Evolutionary conservation across 1,284 basidiomycete genomes (phyloP), one percentile per base, ranked within the genome.

Genomic region (Melanopsichium pennsylvanicum): DNA sequence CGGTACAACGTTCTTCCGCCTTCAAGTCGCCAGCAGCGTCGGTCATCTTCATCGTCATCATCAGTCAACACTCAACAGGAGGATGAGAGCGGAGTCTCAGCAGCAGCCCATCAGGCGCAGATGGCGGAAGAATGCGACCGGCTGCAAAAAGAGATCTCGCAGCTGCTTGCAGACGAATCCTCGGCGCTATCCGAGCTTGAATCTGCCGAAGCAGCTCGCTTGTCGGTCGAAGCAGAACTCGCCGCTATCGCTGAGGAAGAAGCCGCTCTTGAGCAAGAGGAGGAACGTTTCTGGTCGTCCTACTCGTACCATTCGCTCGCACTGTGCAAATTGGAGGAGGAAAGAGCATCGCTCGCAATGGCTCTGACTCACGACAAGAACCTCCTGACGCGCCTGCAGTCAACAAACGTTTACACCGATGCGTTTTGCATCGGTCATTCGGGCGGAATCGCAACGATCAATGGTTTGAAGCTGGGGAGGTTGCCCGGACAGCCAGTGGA

Each of bases 361-460:
- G 88, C 90, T 1, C 42, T 82, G 48, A 39, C 75, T 55, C 55
- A 82, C 81, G 58, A 81, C 19, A 36, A 50, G 13, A 60, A 63
- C 13, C 89, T 88, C 9, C 84, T 94, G 13, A 90, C 91, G 70
- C 89, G 93, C 74, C 85, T 99, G 8, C 90, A 95, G 77, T 86
- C 89, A 37, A 94, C 94, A 4, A 98, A 98, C 79, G 96, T 98
- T 23, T 98, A 97, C 83, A 95, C 95, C 69, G 96, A 98, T 78
- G 93, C 93, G 0, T 99, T 99, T 81, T 95, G 93, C 74, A 98
- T 99, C 67, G 94, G 94, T 1, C 92, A 97, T 72, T 92, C 94
- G 68, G 90, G 90, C 2, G 76, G 15, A 90, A 97, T 76, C 75
- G 95, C 93, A 0, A 97, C 95, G 9, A 98, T 99, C 82, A 98